Percentiles rank a stretch among this genome's conserved stretches.
Evolutionary conservation across 306 rosid species (phyloP).

Genomic region (Cotoneaster glaucophyllus): DNA sequence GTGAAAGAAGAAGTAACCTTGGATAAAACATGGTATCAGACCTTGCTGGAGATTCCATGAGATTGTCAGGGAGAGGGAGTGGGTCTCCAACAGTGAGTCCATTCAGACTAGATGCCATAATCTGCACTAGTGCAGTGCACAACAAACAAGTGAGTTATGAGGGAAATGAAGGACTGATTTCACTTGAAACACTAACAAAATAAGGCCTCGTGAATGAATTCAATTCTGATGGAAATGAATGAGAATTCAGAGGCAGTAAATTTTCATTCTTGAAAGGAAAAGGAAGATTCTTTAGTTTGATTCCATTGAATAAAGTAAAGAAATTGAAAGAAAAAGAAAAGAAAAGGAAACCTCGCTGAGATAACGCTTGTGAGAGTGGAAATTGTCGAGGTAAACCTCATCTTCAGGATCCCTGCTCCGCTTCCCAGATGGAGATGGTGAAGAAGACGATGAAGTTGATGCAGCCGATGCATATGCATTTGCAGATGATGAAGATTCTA

Average conservation of each 20-base stretch:
- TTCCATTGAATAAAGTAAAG: neutral
- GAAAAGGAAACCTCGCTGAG: conserved; percentile 71
- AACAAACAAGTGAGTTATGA: neutral
- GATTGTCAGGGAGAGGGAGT: conserved; percentile 58
- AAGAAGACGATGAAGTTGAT: conserved; percentile 18
- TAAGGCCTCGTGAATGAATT: neutral
- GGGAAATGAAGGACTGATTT: neutral
- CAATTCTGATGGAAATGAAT: neutral
- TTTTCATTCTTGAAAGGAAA: neutral
- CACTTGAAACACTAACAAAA: neutral
- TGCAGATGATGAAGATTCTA: conserved; percentile 24
- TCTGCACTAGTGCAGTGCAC: conserved; percentile 30
- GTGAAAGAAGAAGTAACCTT: conserved; percentile 29
- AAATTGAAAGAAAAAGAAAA: neutral
- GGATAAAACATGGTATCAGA: conserved; percentile 68
- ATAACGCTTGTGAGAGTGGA: conserved; percentile 94
- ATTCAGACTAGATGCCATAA: conserved; percentile 97
- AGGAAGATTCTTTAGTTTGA: neutral
- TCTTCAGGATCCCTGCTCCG: conserved; percentile 94
- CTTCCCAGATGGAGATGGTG: conserved; percentile 57
- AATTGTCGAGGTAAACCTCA: conserved; percentile 90
- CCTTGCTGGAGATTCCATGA: conserved; percentile 95
- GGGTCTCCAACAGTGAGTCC: conserved; percentile 96
- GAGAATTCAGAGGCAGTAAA: neutral
- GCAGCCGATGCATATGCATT: conserved; percentile 28